Base-by-base conservation (phyloP, 1,139 yeast genomes). In the Suhomyces wounanorum region DNA sequence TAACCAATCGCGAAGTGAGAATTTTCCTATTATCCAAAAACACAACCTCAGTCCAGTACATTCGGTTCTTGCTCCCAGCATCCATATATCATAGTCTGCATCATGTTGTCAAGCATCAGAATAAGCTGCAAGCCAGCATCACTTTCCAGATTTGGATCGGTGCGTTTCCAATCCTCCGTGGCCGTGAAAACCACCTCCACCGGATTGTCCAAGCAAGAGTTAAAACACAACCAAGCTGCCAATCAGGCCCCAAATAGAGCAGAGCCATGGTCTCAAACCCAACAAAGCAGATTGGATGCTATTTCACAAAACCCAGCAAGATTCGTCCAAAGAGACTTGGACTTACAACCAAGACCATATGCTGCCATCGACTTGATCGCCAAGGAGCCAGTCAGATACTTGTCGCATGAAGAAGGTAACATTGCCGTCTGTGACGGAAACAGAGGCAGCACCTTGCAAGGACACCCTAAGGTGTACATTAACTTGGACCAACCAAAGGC, bases 341-440 rank as follows among this genome's bases (percentile, higher is more conserved):
- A 70, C 4, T 63, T 68, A 52, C 95, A 89, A 70, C 96, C 96
- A 54, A 81, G 81, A 63, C 92, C 96, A 8, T 82, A 84, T 57
- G 89, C 96, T 44, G 96, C 96, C 54, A 89, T 89, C 65, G 94
- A 89, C 50, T 78, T 89, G 67, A 87, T 89, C 63, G 85, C 88
- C 41, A 71, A 86, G 63, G 84, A 84, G 63, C 96, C 96, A 10
- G 72, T 89, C 45, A 74, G 83, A 60, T 87, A 81, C 65, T 73
- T 89, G 58, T 61, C 68, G 43, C 82, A 81, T 58, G 65, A 65
- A 36, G 77, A 76, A 37, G 78, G 76, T 17, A 79, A 81, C 61
- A 68, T 83, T 52, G 96, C 96, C 2, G 95, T 87, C 18, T 89
- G 96, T 66, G 90, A 87, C 63, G 96, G 96, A 39, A 89, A 89